Percentiles rank a stretch among this genome's conserved stretches.
Conservation (phyloP, 371 early-diverging fungal genomes). For the Chytridium lagenaria region DNA sequence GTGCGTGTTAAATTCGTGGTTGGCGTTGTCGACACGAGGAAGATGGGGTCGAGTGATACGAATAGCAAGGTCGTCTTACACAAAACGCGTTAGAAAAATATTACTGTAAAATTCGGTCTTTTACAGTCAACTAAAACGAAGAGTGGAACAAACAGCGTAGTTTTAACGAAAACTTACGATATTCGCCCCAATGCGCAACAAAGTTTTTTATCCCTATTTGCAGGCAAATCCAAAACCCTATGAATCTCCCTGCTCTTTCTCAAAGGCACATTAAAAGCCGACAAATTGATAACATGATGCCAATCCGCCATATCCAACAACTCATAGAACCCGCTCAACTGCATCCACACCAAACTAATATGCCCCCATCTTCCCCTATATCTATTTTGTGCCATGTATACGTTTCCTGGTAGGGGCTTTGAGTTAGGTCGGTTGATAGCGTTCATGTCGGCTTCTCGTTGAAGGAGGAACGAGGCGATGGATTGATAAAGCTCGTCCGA, state of each 20-base stretch:
- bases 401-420: slow-evolving; percentile 29
- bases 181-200: slow-evolving; percentile 45
- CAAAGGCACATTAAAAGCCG: slow-evolving; percentile 51
- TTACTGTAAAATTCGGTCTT: background rate
- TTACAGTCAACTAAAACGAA: no score
- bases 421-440: background rate
- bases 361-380: slow-evolving; percentile 47
- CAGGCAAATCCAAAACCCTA: slow-evolving; percentile 28
- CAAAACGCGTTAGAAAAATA: slow-evolving; percentile 11
- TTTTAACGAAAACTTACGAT: slow-evolving; percentile 7
- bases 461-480: slow-evolving; percentile 22
- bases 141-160: background rate
- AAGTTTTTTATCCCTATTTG: slow-evolving; percentile 31
- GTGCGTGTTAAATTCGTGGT: slow-evolving; percentile 20
- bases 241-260: slow-evolving; percentile 44
- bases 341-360: slow-evolving; percentile 47
- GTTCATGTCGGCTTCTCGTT: slow-evolving; percentile 1
- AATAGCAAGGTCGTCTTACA: slow-evolving; percentile 30
- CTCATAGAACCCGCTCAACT: slow-evolving; percentile 51
- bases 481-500: slow-evolving; percentile 8
- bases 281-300: slow-evolving; percentile 56
- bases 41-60: slow-evolving; percentile 40
- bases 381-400: slow-evolving; percentile 38
- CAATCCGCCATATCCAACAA: slow-evolving; percentile 53
- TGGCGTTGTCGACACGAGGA: slow-evolving; percentile 26